phyloP scores from a whole-genome alignment of 73 alveolate genomes.

The Tetrahymena elliotti region DNA sequence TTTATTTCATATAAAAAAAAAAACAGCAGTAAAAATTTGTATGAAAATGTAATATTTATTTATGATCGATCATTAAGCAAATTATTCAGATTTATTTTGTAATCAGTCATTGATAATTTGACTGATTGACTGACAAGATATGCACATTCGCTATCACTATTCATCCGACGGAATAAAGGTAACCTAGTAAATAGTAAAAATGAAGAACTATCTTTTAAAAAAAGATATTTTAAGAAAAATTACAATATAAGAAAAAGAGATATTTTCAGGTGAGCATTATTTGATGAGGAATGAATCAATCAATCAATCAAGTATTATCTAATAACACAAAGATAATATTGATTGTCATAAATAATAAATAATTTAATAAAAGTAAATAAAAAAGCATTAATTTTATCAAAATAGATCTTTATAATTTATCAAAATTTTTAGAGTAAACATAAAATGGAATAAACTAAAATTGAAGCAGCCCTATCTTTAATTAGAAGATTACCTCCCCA shows the following conservation, averaged over 20 bases:
- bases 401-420: background rate
- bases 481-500: constrained; percentile 37
- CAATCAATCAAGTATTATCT: background rate
- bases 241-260: background rate
- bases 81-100: background rate
- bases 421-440: background rate
- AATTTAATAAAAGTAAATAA: background rate
- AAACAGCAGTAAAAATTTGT: background rate
- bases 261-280: background rate
- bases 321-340: background rate
- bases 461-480: constrained; percentile 13
- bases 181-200: background rate
- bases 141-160: background rate
- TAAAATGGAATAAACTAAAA: background rate
- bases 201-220: background rate
- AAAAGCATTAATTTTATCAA: background rate
- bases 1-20: too few relatives aligned
- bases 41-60: too few relatives aligned
- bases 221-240: background rate
- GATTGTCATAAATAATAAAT: background rate
- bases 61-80: background rate
- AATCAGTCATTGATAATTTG: background rate
- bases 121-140: background rate
- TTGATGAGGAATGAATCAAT: background rate
- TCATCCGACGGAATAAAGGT: background rate